phyloP scores from a whole-genome alignment of 2,329 filamentous ascomycete species.

The Cordyceps militaris region DNA sequence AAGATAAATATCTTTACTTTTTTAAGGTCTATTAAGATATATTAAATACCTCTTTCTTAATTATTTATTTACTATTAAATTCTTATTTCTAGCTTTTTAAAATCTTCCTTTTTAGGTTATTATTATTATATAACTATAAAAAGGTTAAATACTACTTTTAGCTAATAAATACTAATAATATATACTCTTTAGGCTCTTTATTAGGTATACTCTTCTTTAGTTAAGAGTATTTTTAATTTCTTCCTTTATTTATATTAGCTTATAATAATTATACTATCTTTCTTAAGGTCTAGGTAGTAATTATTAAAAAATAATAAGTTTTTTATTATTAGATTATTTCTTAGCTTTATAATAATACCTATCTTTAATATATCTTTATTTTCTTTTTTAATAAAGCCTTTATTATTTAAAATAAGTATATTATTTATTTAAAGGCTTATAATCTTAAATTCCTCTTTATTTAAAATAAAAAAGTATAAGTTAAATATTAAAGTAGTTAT shows the following conservation, averaged over 20 bases:
- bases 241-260: background rate
- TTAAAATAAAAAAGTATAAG: background rate
- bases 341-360: background rate
- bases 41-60: background rate
- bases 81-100: background rate
- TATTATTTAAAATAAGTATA: background rate
- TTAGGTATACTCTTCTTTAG: background rate
- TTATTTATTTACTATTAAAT: background rate
- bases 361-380: background rate
- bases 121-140: background rate
- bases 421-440: background rate
- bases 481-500: background rate
- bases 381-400: background rate
- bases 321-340: background rate
- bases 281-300: background rate
- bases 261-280: background rate
- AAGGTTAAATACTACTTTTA: background rate
- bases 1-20: background rate
- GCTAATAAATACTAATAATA: background rate
- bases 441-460: background rate
- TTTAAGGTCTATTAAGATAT: background rate
- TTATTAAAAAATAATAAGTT: background rate
- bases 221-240: background rate
- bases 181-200: background rate
- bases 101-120: background rate